phyloP scores from a whole-genome alignment of 441 rosid species.

The Sinapis alba region DNA sequence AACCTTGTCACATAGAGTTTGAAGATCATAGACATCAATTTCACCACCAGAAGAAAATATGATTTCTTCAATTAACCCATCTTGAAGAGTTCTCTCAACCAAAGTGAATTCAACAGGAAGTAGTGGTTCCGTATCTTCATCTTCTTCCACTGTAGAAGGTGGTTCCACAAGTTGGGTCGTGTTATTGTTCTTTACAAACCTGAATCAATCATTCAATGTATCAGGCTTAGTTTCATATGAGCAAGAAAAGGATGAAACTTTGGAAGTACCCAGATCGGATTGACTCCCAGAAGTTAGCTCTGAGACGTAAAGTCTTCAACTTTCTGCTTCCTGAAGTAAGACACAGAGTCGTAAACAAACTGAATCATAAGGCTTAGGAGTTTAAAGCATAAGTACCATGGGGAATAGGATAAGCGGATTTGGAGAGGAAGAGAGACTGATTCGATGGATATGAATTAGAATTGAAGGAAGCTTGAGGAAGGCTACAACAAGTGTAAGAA shows the following conservation, averaged over 20 bases:
- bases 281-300: slow-evolving; percentile 81
- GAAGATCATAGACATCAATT: slow-evolving; percentile 88
- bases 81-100: slow-evolving; percentile 60
- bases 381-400: slow-evolving; percentile 28
- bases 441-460: slow-evolving; percentile 41
- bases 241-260: slow-evolving; percentile 20
- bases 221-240: slow-evolving; percentile 2
- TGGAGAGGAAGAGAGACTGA: slow-evolving; percentile 41
- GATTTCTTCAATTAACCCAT: slow-evolving; percentile 78
- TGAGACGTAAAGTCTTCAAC: slow-evolving; percentile 57
- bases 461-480: slow-evolving; percentile 44
- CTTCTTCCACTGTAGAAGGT: slow-evolving; percentile 47
- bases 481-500: slow-evolving; percentile 44
- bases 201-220: slow-evolving; percentile 28
- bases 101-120: slow-evolving; percentile 78
- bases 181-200: slow-evolving; percentile 61
- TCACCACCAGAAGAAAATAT: slow-evolving; percentile 91
- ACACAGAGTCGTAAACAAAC: slow-evolving; percentile 3
- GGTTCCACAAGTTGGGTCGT: slow-evolving; percentile 74
- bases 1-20: slow-evolving; percentile 91
- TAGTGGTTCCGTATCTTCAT: slow-evolving; percentile 58
- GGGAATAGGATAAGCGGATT: slow-evolving; percentile 11
- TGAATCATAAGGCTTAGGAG: neutral
- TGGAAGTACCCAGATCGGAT: slow-evolving; percentile 73
- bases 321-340: slow-evolving; percentile 60